Base-by-base conservation (phyloP, 345 rosid species). In the Eucalyptus microcorys region DNA sequence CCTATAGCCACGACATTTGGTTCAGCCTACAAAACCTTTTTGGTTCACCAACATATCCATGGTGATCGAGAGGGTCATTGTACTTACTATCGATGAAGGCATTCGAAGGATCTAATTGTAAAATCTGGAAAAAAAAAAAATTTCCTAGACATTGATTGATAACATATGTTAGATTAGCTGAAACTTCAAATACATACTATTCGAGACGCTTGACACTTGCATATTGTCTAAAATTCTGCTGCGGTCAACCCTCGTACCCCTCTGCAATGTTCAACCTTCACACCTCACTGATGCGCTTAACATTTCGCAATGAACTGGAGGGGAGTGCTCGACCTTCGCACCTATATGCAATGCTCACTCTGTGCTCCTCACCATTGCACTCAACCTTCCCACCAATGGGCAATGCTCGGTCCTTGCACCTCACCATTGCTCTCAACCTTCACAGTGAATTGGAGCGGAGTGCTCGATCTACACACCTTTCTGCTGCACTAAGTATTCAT, bases 351-450 rank as follows among this genome's bases (percentile, higher is more conserved):
- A n/a, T 15, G 76, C 37, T n/a, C 3, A 7, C 1, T 32, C 37
- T n/a, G 6, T 66, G 40, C 40, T n/a, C 5, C 76, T 15, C 76
- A 5, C 40, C 37, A 34, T n/a, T n/a, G 19, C 76, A 34, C 76
- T n/a, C 76, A 32, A 66, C 76, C 40, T 7, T 66, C 37, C 21
- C 76, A 15, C 26, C 57, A 0, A 8, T 14, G 21, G 14, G 5
- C 40, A 66, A 8, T 4, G 40, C 40, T 32, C 40, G 0, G 17
- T 13, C 40, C 19, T n/a, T 16, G 42, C 24, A 4, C 24, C 80
- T 68, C 24, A 0, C 24, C 37, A 0, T 15, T 1, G 80, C 42
- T 0, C 80, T 34, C 42, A 34, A 68, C 80, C 80, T 68, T 68
- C 80, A 17, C 24, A 68, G 37, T 34, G 24, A 68, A 68, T 10